A percentile compares a stretch with the other conserved stretches of the same genome.
phyloP scores from a whole-genome alignment of 306 rosid genomes.

The Medicago arabica region DNA sequence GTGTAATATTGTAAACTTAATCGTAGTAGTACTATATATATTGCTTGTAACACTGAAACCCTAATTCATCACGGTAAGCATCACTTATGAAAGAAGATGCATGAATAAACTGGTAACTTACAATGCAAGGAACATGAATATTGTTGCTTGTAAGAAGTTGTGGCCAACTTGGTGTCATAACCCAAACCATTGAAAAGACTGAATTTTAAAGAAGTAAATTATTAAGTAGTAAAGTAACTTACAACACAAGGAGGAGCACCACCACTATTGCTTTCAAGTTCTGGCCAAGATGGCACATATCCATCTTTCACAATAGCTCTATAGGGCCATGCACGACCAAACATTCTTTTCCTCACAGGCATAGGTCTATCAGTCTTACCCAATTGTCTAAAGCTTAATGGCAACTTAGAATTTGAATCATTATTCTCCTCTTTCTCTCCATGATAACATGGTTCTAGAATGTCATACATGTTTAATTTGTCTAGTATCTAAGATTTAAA shows the following conservation, averaged over 20 bases:
- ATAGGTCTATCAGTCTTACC: slow-evolving; percentile 79
- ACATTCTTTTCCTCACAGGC: slow-evolving; percentile 77
- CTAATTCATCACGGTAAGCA: too few relatives aligned
- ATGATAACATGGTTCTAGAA: slow-evolving; percentile 91
- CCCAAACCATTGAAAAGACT: too few relatives aligned
- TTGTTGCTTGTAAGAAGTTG: slow-evolving; percentile 23
- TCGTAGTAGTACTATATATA: too few relatives aligned
- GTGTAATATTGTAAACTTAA: too few relatives aligned
- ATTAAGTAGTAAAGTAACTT: slow-evolving; percentile 41
- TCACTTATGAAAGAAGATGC: neutral
- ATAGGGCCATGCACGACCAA: slow-evolving; percentile 88
- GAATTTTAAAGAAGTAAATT: slow-evolving; percentile 32
- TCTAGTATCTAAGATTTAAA: slow-evolving; percentile 48
- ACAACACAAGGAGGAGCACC: slow-evolving; percentile 62
- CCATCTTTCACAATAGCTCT: slow-evolving; percentile 71
- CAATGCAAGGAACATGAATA: slow-evolving; percentile 59
- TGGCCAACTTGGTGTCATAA: too few relatives aligned
- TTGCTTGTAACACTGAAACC: too few relatives aligned
- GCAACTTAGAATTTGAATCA: slow-evolving; percentile 47
- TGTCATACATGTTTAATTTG: slow-evolving; percentile 70
- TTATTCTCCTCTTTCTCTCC: slow-evolving; percentile 19
- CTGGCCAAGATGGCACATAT: slow-evolving; percentile 77
- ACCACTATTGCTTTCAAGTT: slow-evolving; percentile 9
- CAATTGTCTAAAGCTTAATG: slow-evolving; percentile 68
- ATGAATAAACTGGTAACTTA: slow-evolving; percentile 52